Evolutionary conservation across 108 stramenopile species (phyloP), one percentile per base, ranked within the genome.

Genomic region (Ochromonas danica): DNA sequence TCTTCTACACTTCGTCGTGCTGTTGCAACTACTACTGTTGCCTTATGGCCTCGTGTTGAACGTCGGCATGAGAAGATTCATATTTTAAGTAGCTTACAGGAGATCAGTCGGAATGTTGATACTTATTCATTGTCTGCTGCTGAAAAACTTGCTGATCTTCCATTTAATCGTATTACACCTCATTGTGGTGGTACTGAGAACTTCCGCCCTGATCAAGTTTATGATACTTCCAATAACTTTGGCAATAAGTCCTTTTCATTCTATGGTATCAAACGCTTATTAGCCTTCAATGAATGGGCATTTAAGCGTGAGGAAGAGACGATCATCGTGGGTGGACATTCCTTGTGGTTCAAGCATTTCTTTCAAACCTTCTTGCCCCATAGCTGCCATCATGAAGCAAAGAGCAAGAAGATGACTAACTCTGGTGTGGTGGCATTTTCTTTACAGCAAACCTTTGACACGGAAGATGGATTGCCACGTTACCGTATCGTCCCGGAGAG

Each of bases 401-500:
- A 94, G 71, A 89, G 84, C 85, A 93, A 92, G 80, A 95, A 95
- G 82, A 63, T 95, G 36, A 84, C 91, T 61, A 95, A 95, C 71
- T 93, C 92, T 28, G 93, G 94, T 39, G 71, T 87, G 61, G 92
- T 90, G 25, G 87, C 89, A 70, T 88, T 94, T 51, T 88, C 88
- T 0, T 75, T 96, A 25, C n/a, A n/a, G n/a, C 17, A 33, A 3
- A 10, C 17, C 33, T 36, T 14, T 25, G 31, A 67, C 3, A 6
- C 6, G 31, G 63, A 81, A 39, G 40, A 51, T 39, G 81, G 81
- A 0, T 36, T 39, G 71, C 42, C 43, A n/a, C 81, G 78, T 36
- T 84, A 79, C 74, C 38, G n/a, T n/a, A 77, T 83, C 0, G 82
- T 79, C 71, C 84, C 84, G 1, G 75, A 74, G 0, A 81, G 80